A percentile compares a stretch with the other conserved stretches of the same genome.
Conservation (phyloP, 164 flowering plant species). For the Aristolochia californica region DNA sequence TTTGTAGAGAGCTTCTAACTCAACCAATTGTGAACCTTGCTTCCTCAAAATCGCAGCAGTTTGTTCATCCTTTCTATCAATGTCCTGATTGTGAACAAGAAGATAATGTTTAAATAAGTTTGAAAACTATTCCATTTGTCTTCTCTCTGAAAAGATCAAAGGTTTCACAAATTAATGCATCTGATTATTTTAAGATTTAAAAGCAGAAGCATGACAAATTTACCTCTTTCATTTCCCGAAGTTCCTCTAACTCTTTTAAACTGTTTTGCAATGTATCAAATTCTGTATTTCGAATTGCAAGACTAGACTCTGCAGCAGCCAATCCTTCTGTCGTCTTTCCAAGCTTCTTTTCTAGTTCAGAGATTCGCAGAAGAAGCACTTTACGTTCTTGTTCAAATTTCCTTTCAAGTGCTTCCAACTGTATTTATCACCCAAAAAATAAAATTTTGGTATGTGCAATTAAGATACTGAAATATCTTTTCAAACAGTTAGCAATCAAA, state of each 20-base stretch:
- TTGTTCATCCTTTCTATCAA: conserved; percentile 94
- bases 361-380: conserved; percentile 29
- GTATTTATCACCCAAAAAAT: conserved; percentile 10
- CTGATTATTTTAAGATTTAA: not conserved
- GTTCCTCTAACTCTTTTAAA: conserved; percentile 76
- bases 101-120: no score
- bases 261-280: conserved; percentile 45
- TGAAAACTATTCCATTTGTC: no score
- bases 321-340: conserved; percentile 40
- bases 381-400: conserved; percentile 57
- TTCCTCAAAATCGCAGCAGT: conserved; percentile 86
- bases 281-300: conserved; percentile 40
- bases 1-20: conserved; percentile 73
- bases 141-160: no score
- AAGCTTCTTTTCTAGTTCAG: conserved; percentile 65
- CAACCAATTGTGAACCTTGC: conserved; percentile 87
- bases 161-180: no score
- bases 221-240: conserved; percentile 98
- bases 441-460: no score
- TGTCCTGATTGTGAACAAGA: conserved; percentile 41
- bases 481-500: no score
- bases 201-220: no score
- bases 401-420: conserved; percentile 46
- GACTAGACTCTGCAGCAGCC: conserved; percentile 35
- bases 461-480: not conserved